A percentile compares a stretch with the other conserved stretches of the same genome.
Evolutionary conservation across 2,329 filamentous ascomycete species (phyloP).

Genomic region (Aspergillus tamarii): DNA sequence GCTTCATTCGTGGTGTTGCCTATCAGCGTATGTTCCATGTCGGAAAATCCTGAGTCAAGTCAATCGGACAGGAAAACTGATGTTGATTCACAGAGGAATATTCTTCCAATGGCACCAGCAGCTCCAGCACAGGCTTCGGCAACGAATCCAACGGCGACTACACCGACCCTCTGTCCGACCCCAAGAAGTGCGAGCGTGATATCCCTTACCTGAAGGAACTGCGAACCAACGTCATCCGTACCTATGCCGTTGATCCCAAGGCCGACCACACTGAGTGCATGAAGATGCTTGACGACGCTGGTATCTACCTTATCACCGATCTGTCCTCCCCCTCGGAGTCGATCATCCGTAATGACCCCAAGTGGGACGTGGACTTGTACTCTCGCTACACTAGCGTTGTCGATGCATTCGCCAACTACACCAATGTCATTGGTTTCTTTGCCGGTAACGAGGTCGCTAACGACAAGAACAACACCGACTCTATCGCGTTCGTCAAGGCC

Average conservation of each 20-base stretch:
- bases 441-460: conserved; percentile 98
- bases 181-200: conserved; percentile 75
- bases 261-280: conserved; percentile 83
- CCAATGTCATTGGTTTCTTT: conserved; percentile 96
- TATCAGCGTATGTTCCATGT: conserved; percentile 69
- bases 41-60: neutral
- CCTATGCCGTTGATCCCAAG: conserved; percentile 86
- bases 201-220: conserved; percentile 78
- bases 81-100: conserved; percentile 45
- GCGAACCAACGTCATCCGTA: conserved; percentile 89
- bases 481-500: conserved; percentile 95
- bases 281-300: conserved; percentile 75
- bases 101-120: conserved; percentile 51
- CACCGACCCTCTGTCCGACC: conserved; percentile 80
- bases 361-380: conserved; percentile 80
- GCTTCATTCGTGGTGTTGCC: conserved; percentile 88
- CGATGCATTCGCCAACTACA: conserved; percentile 78
- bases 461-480: conserved; percentile 81
- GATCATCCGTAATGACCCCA: conserved; percentile 78
- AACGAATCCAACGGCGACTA: conserved; percentile 56
- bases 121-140: neutral
- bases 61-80: conserved; percentile 21
- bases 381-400: conserved; percentile 81
- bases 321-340: conserved; percentile 78
- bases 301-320: conserved; percentile 95